A percentile compares a stretch with the other conserved stretches of the same genome.
These are phyloP conservation scores for Penicillium sp. DNA, from an alignment of 2,329 filamentous ascomycete species.

Conservation along the genomic window DNA sequence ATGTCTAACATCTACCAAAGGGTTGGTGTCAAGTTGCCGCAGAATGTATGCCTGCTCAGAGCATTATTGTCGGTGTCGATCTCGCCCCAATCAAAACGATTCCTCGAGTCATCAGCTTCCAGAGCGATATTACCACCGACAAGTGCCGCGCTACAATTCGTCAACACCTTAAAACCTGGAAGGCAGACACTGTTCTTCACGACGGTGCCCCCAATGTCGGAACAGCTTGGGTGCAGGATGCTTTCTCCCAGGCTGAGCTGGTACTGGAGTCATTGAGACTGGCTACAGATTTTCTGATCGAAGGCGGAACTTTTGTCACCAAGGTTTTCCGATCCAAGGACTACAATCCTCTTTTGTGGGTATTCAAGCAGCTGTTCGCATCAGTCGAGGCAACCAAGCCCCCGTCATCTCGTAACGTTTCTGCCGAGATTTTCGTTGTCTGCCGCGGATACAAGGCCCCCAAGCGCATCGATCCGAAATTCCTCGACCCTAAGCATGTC, in stretches of 20 bases:
- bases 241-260: constrained; percentile 94
- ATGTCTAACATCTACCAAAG: constrained; percentile 21
- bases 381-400: constrained; percentile 98
- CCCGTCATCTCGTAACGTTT: constrained; percentile 91
- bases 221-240: constrained; percentile 97
- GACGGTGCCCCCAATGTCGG: constrained; percentile 98
- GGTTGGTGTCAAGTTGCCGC: constrained; percentile 97
- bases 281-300: constrained; percentile 86
- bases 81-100: constrained; percentile 94
- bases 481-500: constrained; percentile 83
- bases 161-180: constrained; percentile 90
- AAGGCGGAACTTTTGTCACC: constrained; percentile 91
- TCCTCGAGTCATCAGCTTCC: constrained; percentile 89
- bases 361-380: constrained; percentile 92
- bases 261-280: constrained; percentile 88
- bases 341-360: constrained; percentile 94
- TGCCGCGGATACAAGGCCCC: constrained; percentile 94
- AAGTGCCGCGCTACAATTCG: constrained; percentile 90
- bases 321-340: constrained; percentile 98
- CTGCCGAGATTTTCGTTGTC: constrained; percentile 97
- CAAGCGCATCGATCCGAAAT: constrained; percentile 87
- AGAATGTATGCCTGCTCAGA: constrained; percentile 88
- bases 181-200: constrained; percentile 92
- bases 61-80: constrained; percentile 92
- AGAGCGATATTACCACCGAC: constrained; percentile 96